Base-by-base conservation (phyloP, 306 rosid species). In the Potentilla sterilis region DNA sequence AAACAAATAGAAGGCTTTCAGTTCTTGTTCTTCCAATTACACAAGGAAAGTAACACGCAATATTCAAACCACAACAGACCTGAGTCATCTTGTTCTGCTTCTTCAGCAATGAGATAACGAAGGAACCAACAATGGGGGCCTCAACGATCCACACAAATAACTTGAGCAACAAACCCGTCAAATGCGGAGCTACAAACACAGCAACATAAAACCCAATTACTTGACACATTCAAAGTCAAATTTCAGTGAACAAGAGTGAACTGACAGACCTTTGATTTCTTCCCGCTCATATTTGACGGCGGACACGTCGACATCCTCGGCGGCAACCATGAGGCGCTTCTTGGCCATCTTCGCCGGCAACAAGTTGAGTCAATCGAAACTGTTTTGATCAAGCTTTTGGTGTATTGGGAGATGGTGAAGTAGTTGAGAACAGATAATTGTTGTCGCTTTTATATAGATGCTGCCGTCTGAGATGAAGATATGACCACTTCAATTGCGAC, bases 101-200 rank as follows among this genome's bases (percentile, higher is more conserved):
- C 92, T 85, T 91, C 85, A 94, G 55, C 9, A 21, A 0, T 79
- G 86, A 83, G 1, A 90, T 21, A 1, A 92, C 49, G 7, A 70
- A n/a, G 78, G 97, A 79, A 46, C 98, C 97, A 55, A 94, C 47
- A 14, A 87, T 44, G 4, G 97, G 96, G 15, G 80, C 28, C 83
- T 94, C 97, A 4, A 86, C 7, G 6, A 91, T 75, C 86, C 87
- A 81, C 67, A 90, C 94, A 75, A 90, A 90, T 0, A 91, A 48
- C 84, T 91, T 86, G 68, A 94, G 80, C 19, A 37, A 15, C 34
- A 87, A 87, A 9, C 98, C 98, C 55, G 89, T 88, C 92, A 94
- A 81, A 87, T 88, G 97, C 2, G 98, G 98, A 78, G 98, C 97
- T 94, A 88, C 83, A 77, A 80, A 52, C 58, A n/a, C 43, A 37